Conservation (phyloP, 768 basidiomycete genomes). For the Kwoniella dendrophila region DNA sequence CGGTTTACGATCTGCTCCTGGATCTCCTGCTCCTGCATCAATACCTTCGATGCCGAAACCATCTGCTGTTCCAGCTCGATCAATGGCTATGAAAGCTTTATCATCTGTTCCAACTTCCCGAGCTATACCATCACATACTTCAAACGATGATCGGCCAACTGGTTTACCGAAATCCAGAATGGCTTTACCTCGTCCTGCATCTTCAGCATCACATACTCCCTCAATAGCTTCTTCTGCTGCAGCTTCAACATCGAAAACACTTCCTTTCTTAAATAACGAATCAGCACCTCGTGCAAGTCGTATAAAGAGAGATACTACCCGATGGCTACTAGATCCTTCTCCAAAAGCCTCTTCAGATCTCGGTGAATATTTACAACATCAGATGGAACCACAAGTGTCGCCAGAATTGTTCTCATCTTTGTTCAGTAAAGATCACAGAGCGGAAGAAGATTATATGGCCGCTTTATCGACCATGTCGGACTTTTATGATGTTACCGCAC, state of each 20-base stretch:
- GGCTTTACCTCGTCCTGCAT: conserved; percentile 58
- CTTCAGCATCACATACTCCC: conserved; percentile 61
- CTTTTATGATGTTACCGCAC: conserved; percentile 67
- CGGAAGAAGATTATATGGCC: conserved; percentile 86
- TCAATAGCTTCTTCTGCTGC: conserved; percentile 44
- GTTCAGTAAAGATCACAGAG: conserved; percentile 94
- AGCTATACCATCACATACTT: conserved; percentile 56
- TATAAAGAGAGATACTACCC: conserved; percentile 69
- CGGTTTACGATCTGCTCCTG: conserved; percentile 28
- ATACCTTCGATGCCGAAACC: conserved; percentile 33
- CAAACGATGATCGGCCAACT: conserved; percentile 36
- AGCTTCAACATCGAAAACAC: conserved; percentile 12
- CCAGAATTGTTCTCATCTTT: conserved; percentile 73
- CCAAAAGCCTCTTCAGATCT: conserved; percentile 77
- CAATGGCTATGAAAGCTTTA: conserved; percentile 48
- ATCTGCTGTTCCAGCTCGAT: conserved; percentile 33
- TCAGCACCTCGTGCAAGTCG: conserved; percentile 67
- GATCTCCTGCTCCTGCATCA: conserved; percentile 45
- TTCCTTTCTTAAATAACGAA: conserved; percentile 63
- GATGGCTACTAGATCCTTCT: conserved; percentile 85
- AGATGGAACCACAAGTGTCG: conserved; percentile 85
- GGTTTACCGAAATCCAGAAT: conserved; percentile 40
- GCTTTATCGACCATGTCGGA: conserved; percentile 75
- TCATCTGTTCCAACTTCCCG: conserved; percentile 36
- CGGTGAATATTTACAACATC: conserved; percentile 77